Evolutionary conservation across 2,329 filamentous ascomycete genomes (phyloP).

Genomic region (Beauveria asiatica): DNA sequence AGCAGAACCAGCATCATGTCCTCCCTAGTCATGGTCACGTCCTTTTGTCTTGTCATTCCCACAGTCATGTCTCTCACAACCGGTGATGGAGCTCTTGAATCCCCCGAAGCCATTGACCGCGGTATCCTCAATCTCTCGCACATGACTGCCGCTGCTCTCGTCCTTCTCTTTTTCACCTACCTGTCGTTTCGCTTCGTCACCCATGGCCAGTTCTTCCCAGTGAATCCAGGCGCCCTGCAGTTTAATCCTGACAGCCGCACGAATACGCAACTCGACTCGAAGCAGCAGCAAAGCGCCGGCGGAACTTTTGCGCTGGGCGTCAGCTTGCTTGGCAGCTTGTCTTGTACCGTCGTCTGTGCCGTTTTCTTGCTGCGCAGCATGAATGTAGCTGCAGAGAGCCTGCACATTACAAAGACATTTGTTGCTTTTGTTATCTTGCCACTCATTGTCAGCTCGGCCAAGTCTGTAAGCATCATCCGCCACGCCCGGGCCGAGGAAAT

Average conservation of each 20-base stretch:
- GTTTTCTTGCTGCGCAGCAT: conserved; percentile 5
- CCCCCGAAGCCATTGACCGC: conserved; percentile 2
- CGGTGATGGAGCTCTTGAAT: not conserved
- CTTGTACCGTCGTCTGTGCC: not conserved
- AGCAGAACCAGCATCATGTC: conserved; percentile 14
- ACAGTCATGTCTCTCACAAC: conserved; percentile 12
- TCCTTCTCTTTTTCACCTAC: conserved; percentile 13
- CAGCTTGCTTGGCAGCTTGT: not conserved
- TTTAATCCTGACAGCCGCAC: conserved; percentile 8
- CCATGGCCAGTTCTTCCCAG: conserved; percentile 13
- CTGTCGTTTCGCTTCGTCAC: conserved; percentile 14
- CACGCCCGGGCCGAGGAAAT: conserved; percentile 6
- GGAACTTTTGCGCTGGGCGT: not conserved
- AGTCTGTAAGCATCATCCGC: conserved; percentile 9
- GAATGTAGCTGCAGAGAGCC: not conserved
- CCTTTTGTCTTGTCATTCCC: conserved; percentile 14
- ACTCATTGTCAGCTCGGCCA: conserved; percentile 6
- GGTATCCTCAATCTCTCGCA: conserved; percentile 13
- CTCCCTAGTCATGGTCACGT: conserved; percentile 14
- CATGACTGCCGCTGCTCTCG: conserved; percentile 12
- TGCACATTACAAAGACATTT: conserved; percentile 6
- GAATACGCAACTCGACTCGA: conserved; percentile 8
- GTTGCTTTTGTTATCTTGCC: conserved; percentile 7
- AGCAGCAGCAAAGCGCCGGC: not conserved
- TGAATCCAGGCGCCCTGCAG: conserved; percentile 4